phyloP scores from a whole-genome alignment of 768 basidiomycete genomes.

The Xanthoconium purpureum region DNA sequence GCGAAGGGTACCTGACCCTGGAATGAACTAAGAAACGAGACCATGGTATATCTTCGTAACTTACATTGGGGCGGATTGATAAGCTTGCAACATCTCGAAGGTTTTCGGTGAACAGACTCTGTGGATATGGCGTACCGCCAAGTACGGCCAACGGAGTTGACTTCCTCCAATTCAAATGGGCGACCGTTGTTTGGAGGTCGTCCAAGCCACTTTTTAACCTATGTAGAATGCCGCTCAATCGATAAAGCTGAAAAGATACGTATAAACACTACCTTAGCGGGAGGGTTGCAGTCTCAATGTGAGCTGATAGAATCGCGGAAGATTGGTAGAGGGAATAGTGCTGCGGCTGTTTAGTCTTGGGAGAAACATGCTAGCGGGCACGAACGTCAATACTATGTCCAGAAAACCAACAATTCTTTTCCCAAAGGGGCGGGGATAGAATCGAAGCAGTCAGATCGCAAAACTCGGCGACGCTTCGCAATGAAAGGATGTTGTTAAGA shows the following conservation, averaged over 20 bases:
- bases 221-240: not conserved
- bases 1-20: conserved; percentile 34
- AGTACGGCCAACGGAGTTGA: conserved; percentile 55
- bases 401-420: conserved; percentile 28
- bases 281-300: conserved; percentile 57
- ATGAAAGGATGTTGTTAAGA: conserved; percentile 62
- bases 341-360: conserved; percentile 23
- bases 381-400: conserved; percentile 15
- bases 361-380: conserved; percentile 8
- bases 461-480: conserved; percentile 48
- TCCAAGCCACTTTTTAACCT: conserved; percentile 37
- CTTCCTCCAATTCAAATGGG: conserved; percentile 52
- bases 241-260: not conserved
- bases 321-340: conserved; percentile 41
- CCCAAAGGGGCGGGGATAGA: conserved; percentile 44
- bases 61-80: conserved; percentile 33
- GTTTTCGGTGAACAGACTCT: conserved; percentile 19
- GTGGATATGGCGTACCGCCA: conserved; percentile 50
- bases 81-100: conserved; percentile 39
- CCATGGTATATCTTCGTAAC: not conserved
- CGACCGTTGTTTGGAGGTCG: conserved; percentile 43
- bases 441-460: conserved; percentile 52
- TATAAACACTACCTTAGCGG: conserved; percentile 49
- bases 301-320: conserved; percentile 57
- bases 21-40: not conserved